Evolutionary conservation across 2,329 filamentous ascomycete genomes (phyloP).

Genomic region (Monilinia fructigena): DNA sequence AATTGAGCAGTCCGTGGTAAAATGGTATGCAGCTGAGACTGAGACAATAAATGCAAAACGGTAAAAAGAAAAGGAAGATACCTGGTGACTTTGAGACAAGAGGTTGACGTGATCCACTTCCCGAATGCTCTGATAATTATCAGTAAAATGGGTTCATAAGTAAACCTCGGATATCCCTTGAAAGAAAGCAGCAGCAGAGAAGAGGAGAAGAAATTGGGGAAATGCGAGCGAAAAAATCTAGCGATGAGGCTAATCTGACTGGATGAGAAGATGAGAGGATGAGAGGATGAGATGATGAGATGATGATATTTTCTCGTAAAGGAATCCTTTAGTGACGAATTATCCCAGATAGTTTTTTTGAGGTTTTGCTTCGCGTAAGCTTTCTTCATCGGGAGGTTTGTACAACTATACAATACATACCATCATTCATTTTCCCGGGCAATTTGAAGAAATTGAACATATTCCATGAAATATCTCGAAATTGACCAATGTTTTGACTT

Average conservation of each 20-base stretch:
- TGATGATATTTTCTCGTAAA: background rate
- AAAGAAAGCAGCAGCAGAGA: background rate
- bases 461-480: background rate
- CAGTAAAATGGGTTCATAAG: no score
- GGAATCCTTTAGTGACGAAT: background rate
- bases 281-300: background rate
- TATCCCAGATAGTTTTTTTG: background rate
- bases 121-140: background rate
- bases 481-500: background rate
- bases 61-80: background rate
- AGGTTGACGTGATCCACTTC: background rate
- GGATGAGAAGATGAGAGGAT: background rate
- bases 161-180: background rate
- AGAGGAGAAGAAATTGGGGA: slow-evolving; percentile 1
- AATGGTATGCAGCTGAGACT: background rate
- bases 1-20: background rate
- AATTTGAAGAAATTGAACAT: no score
- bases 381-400: slow-evolving; percentile 4
- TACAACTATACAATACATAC: background rate
- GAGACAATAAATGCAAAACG: background rate
- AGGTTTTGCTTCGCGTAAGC: background rate
- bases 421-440: background rate
- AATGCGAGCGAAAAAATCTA: background rate
- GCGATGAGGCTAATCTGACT: background rate
- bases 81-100: slow-evolving; percentile 7